A percentile compares a stretch with the other conserved stretches of the same genome.
Conservation (phyloP, 148 eudicot species). For the Cornus suecica region DNA sequence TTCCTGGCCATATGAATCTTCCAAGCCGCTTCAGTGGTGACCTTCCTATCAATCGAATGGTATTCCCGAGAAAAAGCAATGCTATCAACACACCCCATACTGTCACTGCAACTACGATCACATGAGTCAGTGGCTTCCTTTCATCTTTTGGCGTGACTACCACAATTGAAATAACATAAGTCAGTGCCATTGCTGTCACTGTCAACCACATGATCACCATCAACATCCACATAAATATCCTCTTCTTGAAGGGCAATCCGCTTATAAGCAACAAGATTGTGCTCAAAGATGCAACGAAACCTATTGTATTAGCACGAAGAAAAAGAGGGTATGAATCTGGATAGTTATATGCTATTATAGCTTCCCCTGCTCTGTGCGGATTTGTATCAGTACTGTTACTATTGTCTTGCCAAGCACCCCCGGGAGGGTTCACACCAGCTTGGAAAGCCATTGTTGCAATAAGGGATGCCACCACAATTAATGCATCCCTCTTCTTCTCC, state of each 20-base stretch:
- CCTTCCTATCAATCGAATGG: background rate
- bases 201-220: constrained; percentile 3
- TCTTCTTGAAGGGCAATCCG: background rate
- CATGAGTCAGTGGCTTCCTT: background rate
- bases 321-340: too few species aligned
- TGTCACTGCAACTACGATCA: background rate
- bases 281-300: background rate
- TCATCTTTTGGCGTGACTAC: background rate
- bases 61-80: background rate
- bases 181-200: background rate
- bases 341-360: too few species aligned
- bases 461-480: too few species aligned
- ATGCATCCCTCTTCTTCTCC: too few species aligned
- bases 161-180: background rate
- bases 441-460: too few species aligned
- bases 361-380: too few species aligned
- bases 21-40: too few species aligned
- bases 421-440: too few species aligned
- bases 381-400: too few species aligned
- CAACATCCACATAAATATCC: background rate
- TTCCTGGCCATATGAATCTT: too few species aligned
- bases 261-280: constrained; percentile 1
- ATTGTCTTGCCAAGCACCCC: too few species aligned
- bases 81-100: background rate
- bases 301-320: too few species aligned